Base-by-base conservation (phyloP, 768 basidiomycete genomes). In the Dacryopinax primogenitus region DNA sequence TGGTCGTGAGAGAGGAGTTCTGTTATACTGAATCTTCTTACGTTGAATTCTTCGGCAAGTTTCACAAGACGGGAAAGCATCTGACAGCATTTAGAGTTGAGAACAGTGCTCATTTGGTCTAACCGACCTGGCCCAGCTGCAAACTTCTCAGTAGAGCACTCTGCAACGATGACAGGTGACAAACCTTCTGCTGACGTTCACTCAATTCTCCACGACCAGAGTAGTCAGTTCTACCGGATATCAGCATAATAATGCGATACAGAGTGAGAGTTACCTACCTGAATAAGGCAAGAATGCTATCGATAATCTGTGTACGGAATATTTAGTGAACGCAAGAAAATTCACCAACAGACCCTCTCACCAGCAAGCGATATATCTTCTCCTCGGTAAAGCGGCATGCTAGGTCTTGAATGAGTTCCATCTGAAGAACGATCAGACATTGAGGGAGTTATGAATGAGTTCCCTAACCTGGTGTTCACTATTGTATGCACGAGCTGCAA, bases 281-380 rank as follows among this genome's bases (percentile, higher is more conserved):
- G 74, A 98, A 98, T 4, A 95, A 81, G 32, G 94, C 95, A 91
- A 98, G 95, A 67, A 97, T 94, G 70, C 90, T 93, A 73, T 97
- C 95, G 35, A 97, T 83, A 66, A 97, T 92, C 87, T 95, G 71
- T 65, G 72, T 71, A 73, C 70, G 23, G 70, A 70, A 65, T 72
- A 72, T 62, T 70, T 74, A 47, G 1, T 32, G 44, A 62, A 33
- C 11, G 23, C 21, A 15, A 33, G 30, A 36, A 58, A 6, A n/a
- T n/a, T n/a, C n/a, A n/a, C n/a, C n/a, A n/a, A n/a, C 12, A 3
- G 21, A 34, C 45, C 36, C 66, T 66, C 71, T 33, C 70, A 87
- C 87, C 71, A 91, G 75, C 32, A 90, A 79, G 37, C 63, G 47
- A n/a, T 85, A 92, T 70, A 89, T 87, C 71, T 88, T 91, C 73